Base-by-base conservation (phyloP, 345 rosid species). In the Brassica napus region DNA sequence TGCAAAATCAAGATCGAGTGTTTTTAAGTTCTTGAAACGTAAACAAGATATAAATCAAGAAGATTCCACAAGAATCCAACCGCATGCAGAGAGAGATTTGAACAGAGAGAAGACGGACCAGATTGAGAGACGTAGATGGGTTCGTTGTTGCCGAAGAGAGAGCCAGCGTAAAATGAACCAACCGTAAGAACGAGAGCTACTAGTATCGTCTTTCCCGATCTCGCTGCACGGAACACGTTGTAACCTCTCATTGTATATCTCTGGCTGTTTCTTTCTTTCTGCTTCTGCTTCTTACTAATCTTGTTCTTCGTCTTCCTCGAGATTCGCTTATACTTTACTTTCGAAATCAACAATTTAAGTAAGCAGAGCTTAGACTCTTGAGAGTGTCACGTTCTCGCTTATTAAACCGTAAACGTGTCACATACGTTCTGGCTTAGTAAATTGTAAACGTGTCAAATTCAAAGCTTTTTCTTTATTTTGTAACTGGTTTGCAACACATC, bases 81-180 rank as follows among this genome's bases (percentile, higher is more conserved):
- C 9, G 39, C 39, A 35, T 14, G 18, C 5, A 37, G 4, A 39
- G 7, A 35, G n/a, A 0, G 75, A 12, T 62, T 35, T 35, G 15
- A 47, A 55, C 59, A 44, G 73, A 71, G 44, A 21, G 68, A 71
- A 23, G 31, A 44, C 0, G 23, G 14, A 81, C 77, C 81, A 15
- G 89, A 73, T 1, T 79, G 78, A 65, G 92, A 77, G 74, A 85
- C 68, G 79, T 84, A 85, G 72, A 87, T 74, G 57, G 89, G 85
- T 54, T 77, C 73, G 72, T 89, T 88, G 85, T 84, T 86, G 30
- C 94, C 94, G 71, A 95, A 91, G 63, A 93, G 89, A 68, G 92
- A 85, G 35, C 98, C 99, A 0, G 84, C 49, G 85, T 90, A 93
- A 79, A 93, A 93, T 18, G 99, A 95, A 3, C 87, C 97, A 55